Base-by-base conservation (phyloP, 1,139 yeast species). In the Lodderomyces beijingensis region DNA sequence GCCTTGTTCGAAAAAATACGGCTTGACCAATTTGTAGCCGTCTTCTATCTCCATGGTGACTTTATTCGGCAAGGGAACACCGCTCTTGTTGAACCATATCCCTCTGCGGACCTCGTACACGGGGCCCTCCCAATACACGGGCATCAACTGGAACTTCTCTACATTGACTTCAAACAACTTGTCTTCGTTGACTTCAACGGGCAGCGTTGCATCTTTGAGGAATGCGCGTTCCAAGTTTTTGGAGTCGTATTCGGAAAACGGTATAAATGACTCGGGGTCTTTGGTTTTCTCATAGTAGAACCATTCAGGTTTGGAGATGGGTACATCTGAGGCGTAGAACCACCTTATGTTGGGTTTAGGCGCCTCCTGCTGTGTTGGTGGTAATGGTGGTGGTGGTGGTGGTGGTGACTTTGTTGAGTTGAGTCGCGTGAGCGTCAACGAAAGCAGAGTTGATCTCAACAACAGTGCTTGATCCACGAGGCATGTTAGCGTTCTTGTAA, bases 41-140 rank as follows among this genome's bases (percentile, higher is more conserved):
- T 49, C 45, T 52, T 89, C 97, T 13, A 89, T 50, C 34, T 74
- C 77, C 2, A 63, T 59, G 0, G 94, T 64, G 4, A 81, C 37
- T 1, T 58, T 53, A 6, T 62, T 64, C 3, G 70, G 55, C 17
- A 87, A 56, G 0, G 96, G 96, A 5, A 54, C 50, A 3, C 81
- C 79, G 34, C 74, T 74, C 4, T 72, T 54, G 31, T 68, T 62
- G 50, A 86, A 87, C 98, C 98, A 89, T 1, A 78, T 56, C 0
- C 96, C 96, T 32, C 97, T 61, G 24, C 96, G 66, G 1, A 89
- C 85, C 41, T 84, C 91, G 50, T 79, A 91, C 1, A 66, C 61
- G 0, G 96, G 94, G 1, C 97, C 97, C 3, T 77, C 80, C 97
- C 97, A 89, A 53, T 80, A 89, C 0, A 81, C 72, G 0, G 97